A percentile compares a stretch with the other conserved stretches of the same genome.
Conservation (phyloP, 2,329 filamentous ascomycete species). For the Diaporthe amygdali region DNA sequence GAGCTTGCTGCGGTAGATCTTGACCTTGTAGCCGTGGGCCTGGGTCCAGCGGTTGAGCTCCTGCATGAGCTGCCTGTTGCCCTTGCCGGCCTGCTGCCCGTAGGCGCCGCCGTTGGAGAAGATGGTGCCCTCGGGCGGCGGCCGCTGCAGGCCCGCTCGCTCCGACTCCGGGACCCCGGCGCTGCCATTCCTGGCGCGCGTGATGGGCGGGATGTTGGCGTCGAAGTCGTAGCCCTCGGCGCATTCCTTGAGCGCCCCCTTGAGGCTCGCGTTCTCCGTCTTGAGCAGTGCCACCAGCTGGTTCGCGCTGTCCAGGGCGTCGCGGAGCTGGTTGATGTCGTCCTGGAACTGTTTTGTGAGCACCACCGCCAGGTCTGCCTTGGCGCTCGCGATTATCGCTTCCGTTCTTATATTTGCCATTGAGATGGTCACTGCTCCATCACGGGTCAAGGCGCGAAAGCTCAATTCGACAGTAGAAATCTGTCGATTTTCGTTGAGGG, state of each 20-base stretch:
- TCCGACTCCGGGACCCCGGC: neutral
- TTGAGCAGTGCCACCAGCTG: constrained; percentile 18
- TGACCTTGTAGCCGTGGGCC: constrained; percentile 23
- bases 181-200: neutral
- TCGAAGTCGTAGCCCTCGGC: constrained; percentile 13
- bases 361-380: constrained; percentile 22
- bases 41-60: constrained; percentile 25
- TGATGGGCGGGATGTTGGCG: neutral
- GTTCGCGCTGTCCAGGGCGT: constrained; percentile 20
- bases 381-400: constrained; percentile 12
- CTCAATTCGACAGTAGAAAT: no score
- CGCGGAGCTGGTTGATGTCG: constrained; percentile 23
- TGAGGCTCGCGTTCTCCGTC: constrained; percentile 21
- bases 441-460: no score
- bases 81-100: neutral
- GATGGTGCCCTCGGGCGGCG: constrained; percentile 24
- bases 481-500: no score
- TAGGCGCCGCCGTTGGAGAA: constrained; percentile 23
- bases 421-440: no score
- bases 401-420: no score
- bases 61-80: constrained; percentile 16
- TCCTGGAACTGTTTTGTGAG: constrained; percentile 24
- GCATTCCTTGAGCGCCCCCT: constrained; percentile 2
- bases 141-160: constrained; percentile 2
- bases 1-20: constrained; percentile 23